Evolutionary conservation across 2,329 filamentous ascomycete species (phyloP).

Genomic region (Ophiostoma piceae): DNA sequence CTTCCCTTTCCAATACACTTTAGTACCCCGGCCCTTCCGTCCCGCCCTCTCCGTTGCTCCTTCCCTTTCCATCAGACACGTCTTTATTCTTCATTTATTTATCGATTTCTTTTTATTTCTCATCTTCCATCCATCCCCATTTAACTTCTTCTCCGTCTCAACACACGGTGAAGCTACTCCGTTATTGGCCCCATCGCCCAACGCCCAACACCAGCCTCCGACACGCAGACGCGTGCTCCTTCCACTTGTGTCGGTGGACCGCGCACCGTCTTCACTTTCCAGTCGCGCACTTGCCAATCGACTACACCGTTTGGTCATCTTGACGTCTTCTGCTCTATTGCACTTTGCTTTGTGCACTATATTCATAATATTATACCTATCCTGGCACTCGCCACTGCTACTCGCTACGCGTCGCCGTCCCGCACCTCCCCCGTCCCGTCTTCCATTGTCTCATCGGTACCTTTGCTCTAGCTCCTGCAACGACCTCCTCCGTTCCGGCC

Average conservation of each 20-base stretch:
- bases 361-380: not conserved
- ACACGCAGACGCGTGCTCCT: slow-evolving; percentile 8
- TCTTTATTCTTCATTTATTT: not conserved
- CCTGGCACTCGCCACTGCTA: not conserved
- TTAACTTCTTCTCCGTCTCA: slow-evolving; percentile 1
- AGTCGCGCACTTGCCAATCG: slow-evolving; percentile 9
- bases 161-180: not conserved
- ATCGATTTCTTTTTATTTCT: not conserved
- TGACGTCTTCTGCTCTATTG: not conserved
- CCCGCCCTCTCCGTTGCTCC: slow-evolving; percentile 19
- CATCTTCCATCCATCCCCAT: not conserved
- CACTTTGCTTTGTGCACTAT: not conserved
- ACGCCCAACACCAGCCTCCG: slow-evolving; percentile 1
- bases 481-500: not conserved
- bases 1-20: not conserved
- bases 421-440: not conserved
- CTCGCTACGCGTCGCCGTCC: slow-evolving; percentile 4
- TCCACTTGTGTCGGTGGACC: slow-evolving; percentile 1
- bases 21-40: slow-evolving; percentile 20
- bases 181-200: not conserved
- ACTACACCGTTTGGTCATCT: not conserved
- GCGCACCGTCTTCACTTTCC: not conserved
- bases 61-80: not conserved
- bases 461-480: not conserved
- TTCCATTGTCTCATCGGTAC: slow-evolving; percentile 11